These are phyloP conservation scores for Sugiyamaella marilandica DNA, from an alignment of 805 yeast species.

Conservation along the genomic window DNA sequence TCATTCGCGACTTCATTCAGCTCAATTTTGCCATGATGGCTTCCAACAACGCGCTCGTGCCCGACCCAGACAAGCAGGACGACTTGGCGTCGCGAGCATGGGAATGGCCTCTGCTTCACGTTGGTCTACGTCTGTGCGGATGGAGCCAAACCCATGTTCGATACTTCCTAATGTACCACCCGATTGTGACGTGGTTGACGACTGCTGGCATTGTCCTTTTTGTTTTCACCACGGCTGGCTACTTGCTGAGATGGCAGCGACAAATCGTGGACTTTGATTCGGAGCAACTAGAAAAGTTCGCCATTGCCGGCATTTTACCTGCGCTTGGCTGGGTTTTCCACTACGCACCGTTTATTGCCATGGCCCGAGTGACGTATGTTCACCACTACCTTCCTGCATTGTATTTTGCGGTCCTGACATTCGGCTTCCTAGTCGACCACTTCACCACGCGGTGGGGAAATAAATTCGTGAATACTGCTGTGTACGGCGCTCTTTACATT, in stretches of 20 bases:
- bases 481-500: constrained; percentile 46
- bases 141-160: constrained; percentile 56
- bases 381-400: constrained; percentile 96
- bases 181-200: constrained; percentile 59
- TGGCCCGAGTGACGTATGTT: constrained; percentile 96
- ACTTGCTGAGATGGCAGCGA: constrained; percentile 63
- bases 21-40: constrained; percentile 79
- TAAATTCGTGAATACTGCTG: constrained; percentile 22
- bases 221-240: constrained; percentile 34
- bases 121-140: constrained; percentile 72
- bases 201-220: constrained; percentile 45
- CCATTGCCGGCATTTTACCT: constrained; percentile 74
- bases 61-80: constrained; percentile 67
- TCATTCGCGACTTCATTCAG: constrained; percentile 64
- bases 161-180: constrained; percentile 66
- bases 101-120: constrained; percentile 73
- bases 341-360: constrained; percentile 78
- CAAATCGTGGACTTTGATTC: constrained; percentile 48
- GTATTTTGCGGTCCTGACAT: constrained; percentile 83
- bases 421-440: constrained; percentile 55
- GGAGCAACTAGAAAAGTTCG: constrained; percentile 38
- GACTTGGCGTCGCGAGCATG: constrained; percentile 70
- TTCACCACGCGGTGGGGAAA: constrained; percentile 34
- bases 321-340: constrained; percentile 89
- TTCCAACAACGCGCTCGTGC: constrained; percentile 74